Percentiles rank a stretch among this genome's conserved stretches.
Conservation (phyloP, 305 asterid genomes). For the Solanum hybrid region DNA sequence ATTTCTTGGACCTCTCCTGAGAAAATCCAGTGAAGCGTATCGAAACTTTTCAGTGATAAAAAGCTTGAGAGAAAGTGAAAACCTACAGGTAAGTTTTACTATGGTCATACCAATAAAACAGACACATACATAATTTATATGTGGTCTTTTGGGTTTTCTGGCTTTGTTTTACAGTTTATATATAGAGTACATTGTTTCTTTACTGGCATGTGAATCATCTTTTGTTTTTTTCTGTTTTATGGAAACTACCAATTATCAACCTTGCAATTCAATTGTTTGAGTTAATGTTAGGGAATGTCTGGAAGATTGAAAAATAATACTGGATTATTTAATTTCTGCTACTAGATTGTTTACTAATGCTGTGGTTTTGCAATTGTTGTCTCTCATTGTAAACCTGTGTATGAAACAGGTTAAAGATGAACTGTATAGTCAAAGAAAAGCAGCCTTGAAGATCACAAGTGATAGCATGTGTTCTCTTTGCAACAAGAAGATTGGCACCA, state of each 20-base stretch:
- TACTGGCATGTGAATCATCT: neutral
- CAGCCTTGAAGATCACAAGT: slow-evolving; percentile 59
- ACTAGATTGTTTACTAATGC: neutral
- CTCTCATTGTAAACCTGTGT: neutral
- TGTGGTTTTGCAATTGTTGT: neutral
- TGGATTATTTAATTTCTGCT: neutral
- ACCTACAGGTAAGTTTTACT: slow-evolving; percentile 55
- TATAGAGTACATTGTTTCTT: neutral
- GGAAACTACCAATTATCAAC: neutral
- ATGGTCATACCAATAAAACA: neutral
- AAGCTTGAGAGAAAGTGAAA: slow-evolving; percentile 87
- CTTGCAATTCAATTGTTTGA: neutral
- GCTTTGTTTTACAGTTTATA: neutral
- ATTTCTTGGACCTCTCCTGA: slow-evolving; percentile 85
- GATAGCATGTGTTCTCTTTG: slow-evolving; percentile 93
- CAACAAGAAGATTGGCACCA: slow-evolving; percentile 84
- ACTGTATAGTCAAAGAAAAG: slow-evolving; percentile 61
- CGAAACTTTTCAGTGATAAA: slow-evolving; percentile 74
- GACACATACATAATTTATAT: neutral
- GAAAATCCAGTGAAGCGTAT: slow-evolving; percentile 85
- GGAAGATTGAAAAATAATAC: neutral
- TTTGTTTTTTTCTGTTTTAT: neutral
- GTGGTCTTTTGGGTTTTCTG: neutral
- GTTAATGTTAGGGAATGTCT: neutral
- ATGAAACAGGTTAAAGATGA: slow-evolving; percentile 64